Evolutionary conservation across 1,284 basidiomycete species (phyloP), one percentile per base, ranked within the genome.

Genomic region (Ceratobasidium papillatum): DNA sequence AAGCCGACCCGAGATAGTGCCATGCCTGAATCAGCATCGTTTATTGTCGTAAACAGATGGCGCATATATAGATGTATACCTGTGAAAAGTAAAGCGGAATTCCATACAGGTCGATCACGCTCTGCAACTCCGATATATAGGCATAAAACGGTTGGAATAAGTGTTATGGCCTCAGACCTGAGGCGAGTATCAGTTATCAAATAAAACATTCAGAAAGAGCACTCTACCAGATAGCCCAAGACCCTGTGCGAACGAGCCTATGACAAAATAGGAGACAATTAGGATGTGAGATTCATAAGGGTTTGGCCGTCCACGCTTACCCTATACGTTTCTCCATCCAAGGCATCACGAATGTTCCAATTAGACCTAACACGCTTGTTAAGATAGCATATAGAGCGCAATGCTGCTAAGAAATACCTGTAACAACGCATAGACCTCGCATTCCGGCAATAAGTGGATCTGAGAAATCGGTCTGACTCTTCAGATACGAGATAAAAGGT

Each of bases 401-500:
- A 2, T 47, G 2, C n/a, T 11, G 1, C 9, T 22, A 25, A 12
- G 12, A 68, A 2, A 19, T 69, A 69, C 66, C 86, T 0, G 84
- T 82, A 2, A 83, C 72, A 5, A 86, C 85, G 75, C 84, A 85
- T 1, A 86, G 76, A 2, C 83, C 86, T 3, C 88, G 81, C 85
- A 88, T 87, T 0, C 84, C 87, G 0, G 87, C 87, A 22, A 89
- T 82, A 78, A 88, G 86, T 0, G 85, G 81, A 76, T 89, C 87
- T 14, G 81, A 81, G 76, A 84, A 87, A 27, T 80, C 76, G n/a
- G 78, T 76, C 49, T 83, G 81, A 0, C 82, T 82, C 76, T 87
- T 87, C 25, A 87, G 81, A 78, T 84, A 88, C 0, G 82, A 80
- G 30, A 88, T 75, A 41, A 45, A 62, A 30, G 45, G 69, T 32